phyloP scores from a whole-genome alignment of 306 rosid species.

The Pterocarpus santalinus region DNA sequence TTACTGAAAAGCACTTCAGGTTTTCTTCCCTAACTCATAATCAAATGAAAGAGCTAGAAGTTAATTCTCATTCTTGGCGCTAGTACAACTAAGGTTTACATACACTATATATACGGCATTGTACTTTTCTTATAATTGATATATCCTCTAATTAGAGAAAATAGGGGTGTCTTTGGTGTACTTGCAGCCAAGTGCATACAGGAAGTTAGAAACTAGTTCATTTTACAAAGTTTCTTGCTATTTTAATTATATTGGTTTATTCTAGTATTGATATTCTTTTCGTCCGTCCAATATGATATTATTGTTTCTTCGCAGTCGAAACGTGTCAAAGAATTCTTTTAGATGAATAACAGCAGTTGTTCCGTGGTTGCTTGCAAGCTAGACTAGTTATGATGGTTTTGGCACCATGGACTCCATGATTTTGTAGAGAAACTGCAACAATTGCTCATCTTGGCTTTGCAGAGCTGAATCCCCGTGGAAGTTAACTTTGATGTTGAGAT shows the following conservation, averaged over 20 bases:
- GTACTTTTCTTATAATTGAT: neutral
- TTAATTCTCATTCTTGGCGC: conserved; percentile 1
- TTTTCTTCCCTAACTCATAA: neutral
- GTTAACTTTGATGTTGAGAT: conserved; percentile 5
- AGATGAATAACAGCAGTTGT: conserved; percentile 41
- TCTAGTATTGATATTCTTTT: neutral
- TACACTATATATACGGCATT: neutral
- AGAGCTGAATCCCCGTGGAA: neutral
- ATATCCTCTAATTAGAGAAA: neutral
- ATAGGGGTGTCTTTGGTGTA: neutral
- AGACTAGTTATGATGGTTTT: conserved; percentile 34
- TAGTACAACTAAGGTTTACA: neutral
- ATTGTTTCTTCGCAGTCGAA: conserved; percentile 21
- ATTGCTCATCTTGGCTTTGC: neutral
- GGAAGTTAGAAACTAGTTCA: neutral
- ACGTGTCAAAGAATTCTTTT: conserved; percentile 15
- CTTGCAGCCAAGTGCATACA: neutral
- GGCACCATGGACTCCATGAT: conserved; percentile 32
- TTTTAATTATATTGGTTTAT: neutral
- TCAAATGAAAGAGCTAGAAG: neutral
- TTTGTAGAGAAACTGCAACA: conserved; percentile 33
- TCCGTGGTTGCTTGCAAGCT: conserved; percentile 14
- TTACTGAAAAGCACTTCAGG: neutral
- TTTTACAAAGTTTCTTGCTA: neutral
- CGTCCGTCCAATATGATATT: conserved; percentile 1